phyloP scores from a whole-genome alignment of 139 green algal genomes.

The Nannochloris sp. region DNA sequence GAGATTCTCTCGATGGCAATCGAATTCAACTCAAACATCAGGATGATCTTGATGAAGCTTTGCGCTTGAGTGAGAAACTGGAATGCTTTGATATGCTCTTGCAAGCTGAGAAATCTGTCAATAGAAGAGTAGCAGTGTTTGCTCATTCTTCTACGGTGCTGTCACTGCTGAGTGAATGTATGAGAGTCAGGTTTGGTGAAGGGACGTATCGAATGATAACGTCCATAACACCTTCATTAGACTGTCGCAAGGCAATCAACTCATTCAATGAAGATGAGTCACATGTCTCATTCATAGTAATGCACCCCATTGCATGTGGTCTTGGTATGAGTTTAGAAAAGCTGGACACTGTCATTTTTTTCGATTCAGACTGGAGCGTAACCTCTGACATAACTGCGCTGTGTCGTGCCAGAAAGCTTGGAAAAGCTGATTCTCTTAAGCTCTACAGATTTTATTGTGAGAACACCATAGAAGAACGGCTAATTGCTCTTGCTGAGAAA shows the following conservation, averaged over 20 bases:
- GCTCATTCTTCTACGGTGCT: conserved; percentile 40
- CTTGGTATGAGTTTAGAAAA: conserved; percentile 59
- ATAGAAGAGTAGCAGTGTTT: conserved; percentile 47
- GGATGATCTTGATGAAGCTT: not conserved
- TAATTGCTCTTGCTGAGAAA: conserved; percentile 41
- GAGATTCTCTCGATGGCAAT: not conserved
- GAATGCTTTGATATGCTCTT: conserved; percentile 54
- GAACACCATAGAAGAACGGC: conserved; percentile 44
- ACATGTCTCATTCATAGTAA: conserved; percentile 44
- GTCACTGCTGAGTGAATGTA: conserved; percentile 43
- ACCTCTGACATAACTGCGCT: conserved; percentile 47
- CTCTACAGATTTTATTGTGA: conserved; percentile 40
- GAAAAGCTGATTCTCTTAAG: conserved; percentile 6
- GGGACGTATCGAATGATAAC: conserved; percentile 37
- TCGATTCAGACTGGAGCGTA: conserved; percentile 69
- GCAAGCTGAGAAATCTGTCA: conserved; percentile 16
- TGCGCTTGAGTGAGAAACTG: conserved; percentile 50
- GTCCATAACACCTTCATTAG: conserved; percentile 24
- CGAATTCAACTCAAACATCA: not conserved
- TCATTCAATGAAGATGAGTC: conserved; percentile 33
- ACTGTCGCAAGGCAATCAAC: conserved; percentile 37
- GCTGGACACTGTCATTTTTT: conserved; percentile 44
- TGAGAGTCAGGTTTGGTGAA: conserved; percentile 23
- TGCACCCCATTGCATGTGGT: conserved; percentile 43
- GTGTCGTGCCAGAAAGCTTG: conserved; percentile 36